Evolutionary conservation across 345 rosid species (phyloP).

Genomic region (Noccaea bulbosa): DNA sequence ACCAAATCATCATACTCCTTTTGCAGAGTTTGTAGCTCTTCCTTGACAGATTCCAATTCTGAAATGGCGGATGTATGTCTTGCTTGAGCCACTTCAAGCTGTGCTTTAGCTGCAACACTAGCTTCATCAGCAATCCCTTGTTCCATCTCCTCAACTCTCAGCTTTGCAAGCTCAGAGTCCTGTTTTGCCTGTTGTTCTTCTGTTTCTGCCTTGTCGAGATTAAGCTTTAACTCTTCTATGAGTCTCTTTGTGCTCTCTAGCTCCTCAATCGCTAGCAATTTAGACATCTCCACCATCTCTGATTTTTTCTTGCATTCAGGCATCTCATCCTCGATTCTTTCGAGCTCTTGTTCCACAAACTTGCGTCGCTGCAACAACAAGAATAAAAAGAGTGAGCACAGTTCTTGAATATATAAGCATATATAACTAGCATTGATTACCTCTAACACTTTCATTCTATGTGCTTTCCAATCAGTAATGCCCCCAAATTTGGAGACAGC

Average conservation of each 20-base stretch:
- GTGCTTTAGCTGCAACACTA: constrained; percentile 93
- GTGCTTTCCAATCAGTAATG: constrained; percentile 97
- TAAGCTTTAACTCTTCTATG: constrained; percentile 81
- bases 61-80: constrained; percentile 74
- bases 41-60: constrained; percentile 72
- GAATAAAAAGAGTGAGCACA: constrained; percentile 2
- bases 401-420: constrained; percentile 5
- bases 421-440: constrained; percentile 42
- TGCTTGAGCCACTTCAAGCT: constrained; percentile 89
- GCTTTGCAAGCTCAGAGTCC: constrained; percentile 85
- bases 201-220: constrained; percentile 84
- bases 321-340: constrained; percentile 66
- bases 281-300: constrained; percentile 68
- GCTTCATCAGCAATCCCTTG: constrained; percentile 89
- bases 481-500: constrained; percentile 98
- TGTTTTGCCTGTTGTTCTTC: constrained; percentile 94
- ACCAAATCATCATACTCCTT: constrained; percentile 63
- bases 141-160: constrained; percentile 91
- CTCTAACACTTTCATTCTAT: constrained; percentile 76
- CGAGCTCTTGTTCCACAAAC: constrained; percentile 75
- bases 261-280: constrained; percentile 63
- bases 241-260: constrained; percentile 80
- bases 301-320: constrained; percentile 64
- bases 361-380: constrained; percentile 58
- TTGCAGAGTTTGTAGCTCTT: constrained; percentile 61